These are phyloP conservation scores for Corymbia maculata DNA, from an alignment of 345 rosid genomes.

Conservation along the genomic window DNA sequence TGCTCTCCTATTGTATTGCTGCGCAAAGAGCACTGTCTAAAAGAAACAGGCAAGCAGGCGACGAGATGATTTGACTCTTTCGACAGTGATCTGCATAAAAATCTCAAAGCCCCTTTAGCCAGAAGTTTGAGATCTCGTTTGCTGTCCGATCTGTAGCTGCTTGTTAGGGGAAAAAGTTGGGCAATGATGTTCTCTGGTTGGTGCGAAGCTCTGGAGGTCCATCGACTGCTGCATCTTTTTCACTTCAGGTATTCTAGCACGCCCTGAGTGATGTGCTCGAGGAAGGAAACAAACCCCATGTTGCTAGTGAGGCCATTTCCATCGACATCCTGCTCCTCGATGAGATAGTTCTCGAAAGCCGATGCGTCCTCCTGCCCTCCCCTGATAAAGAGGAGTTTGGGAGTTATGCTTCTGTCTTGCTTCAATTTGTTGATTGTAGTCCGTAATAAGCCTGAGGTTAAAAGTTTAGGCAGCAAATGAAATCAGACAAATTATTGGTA, in stretches of 20 bases:
- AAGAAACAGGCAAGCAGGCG: not conserved
- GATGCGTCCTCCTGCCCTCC: constrained; percentile 89
- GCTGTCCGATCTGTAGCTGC: not conserved
- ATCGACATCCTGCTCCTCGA: constrained; percentile 95
- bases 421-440: constrained; percentile 72
- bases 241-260: constrained; percentile 83
- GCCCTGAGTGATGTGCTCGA: constrained; percentile 67
- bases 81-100: not conserved
- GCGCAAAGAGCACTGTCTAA: not conserved
- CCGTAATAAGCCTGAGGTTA: constrained; percentile 57
- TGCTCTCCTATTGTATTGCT: not conserved
- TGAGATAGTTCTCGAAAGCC: constrained; percentile 73
- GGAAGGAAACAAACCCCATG: constrained; percentile 93
- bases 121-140: not conserved
- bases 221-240: not conserved
- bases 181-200: not conserved
- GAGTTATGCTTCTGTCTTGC: constrained; percentile 84
- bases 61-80: not conserved
- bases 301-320: constrained; percentile 78
- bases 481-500: not conserved
- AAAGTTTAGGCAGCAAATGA: not conserved
- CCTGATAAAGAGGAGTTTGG: constrained; percentile 69
- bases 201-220: not conserved
- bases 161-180: not conserved
- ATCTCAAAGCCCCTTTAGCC: not conserved